Conservation (phyloP, 305 asterid species). For the Petunia hybrid region DNA sequence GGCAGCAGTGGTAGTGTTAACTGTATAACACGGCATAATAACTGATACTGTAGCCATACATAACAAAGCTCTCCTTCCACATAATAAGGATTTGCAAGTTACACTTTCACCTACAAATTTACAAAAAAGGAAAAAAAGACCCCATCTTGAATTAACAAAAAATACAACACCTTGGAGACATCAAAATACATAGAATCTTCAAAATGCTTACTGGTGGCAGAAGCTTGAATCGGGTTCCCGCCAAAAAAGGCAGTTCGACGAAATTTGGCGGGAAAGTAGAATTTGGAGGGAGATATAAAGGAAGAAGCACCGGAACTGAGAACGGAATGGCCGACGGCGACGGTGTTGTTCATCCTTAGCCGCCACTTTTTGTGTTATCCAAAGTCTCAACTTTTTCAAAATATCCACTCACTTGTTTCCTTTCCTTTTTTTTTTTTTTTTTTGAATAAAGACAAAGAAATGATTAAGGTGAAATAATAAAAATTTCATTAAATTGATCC, state of each 20-base stretch:
- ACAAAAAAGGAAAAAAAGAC: slow-evolving; percentile 7
- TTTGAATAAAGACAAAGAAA: neutral
- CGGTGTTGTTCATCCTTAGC: slow-evolving; percentile 43
- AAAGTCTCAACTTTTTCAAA: neutral
- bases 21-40: slow-evolving; percentile 47
- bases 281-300: slow-evolving; percentile 32
- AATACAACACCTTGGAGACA: neutral
- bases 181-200: neutral
- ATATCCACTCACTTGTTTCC: neutral
- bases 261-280: slow-evolving; percentile 37
- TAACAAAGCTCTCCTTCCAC: slow-evolving; percentile 67
- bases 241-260: slow-evolving; percentile 39
- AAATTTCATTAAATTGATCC: no score
- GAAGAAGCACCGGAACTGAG: slow-evolving; percentile 42
- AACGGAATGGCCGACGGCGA: slow-evolving; percentile 41
- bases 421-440: neutral
- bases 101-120: slow-evolving; percentile 37
- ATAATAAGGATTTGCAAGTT: slow-evolving; percentile 17
- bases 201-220: slow-evolving; percentile 29
- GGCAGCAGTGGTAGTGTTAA: slow-evolving; percentile 35
- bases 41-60: slow-evolving; percentile 58
- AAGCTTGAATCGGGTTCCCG: slow-evolving; percentile 39
- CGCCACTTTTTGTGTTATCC: slow-evolving; percentile 17
- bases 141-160: slow-evolving; percentile 6
- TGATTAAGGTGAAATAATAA: no score